Evolutionary conservation across 225 moss, liverwort and hornwort species (phyloP).

Genomic region (Bryum argenteum): DNA sequence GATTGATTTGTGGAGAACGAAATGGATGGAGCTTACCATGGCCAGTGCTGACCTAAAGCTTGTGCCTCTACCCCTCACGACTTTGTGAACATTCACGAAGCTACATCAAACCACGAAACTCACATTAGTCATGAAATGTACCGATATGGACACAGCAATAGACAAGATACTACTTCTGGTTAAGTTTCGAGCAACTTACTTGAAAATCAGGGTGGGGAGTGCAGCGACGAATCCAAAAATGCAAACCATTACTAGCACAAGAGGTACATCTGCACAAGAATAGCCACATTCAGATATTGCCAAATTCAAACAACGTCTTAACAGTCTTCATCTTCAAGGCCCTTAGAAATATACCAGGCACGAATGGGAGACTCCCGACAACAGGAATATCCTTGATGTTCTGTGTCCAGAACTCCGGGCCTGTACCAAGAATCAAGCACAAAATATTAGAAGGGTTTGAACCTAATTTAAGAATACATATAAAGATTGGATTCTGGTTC

Average conservation of each 20-base stretch:
- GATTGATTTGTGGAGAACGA: not conserved
- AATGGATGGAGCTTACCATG: conserved; percentile 65
- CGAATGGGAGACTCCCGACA: conserved; percentile 60
- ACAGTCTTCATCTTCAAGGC: not conserved
- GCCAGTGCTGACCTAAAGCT: conserved; percentile 79
- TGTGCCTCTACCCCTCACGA: conserved; percentile 63
- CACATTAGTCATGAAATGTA: conserved; percentile 23
- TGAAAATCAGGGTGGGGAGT: conserved; percentile 77
- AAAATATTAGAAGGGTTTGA: not conserved
- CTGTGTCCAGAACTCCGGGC: conserved; percentile 76
- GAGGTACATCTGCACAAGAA: conserved; percentile 65
- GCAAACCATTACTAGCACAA: conserved; percentile 63
- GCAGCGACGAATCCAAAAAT: conserved; percentile 59
- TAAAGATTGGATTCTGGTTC: not conserved
- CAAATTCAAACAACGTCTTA: conserved; percentile 12
- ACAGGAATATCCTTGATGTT: conserved; percentile 62
- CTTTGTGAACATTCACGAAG: conserved; percentile 65
- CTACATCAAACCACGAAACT: conserved; percentile 32
- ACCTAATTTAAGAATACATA: too few species aligned
- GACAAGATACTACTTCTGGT: not conserved
- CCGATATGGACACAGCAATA: conserved; percentile 1
- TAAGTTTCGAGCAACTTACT: conserved; percentile 44
- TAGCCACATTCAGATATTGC: not conserved
- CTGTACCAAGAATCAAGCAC: conserved; percentile 40
- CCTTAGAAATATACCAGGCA: conserved; percentile 61